Conservation (phyloP, 2,329 filamentous ascomycete genomes). For the Hypoxylon sp. region DNA sequence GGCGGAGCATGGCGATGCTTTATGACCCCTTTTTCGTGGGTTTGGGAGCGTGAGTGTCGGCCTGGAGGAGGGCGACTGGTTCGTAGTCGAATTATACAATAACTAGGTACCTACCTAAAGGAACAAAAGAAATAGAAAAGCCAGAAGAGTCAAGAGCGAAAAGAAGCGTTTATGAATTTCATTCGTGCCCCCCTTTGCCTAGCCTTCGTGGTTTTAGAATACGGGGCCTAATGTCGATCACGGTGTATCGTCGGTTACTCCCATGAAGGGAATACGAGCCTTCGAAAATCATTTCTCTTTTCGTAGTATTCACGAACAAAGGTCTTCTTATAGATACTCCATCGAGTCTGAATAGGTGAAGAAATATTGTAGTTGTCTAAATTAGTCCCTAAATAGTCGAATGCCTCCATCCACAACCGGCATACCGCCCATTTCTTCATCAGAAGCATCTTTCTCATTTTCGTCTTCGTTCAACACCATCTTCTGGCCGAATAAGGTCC, state of each 20-base stretch:
- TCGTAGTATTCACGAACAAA: slow-evolving; percentile 22
- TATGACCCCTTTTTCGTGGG: neutral
- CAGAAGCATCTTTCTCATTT: slow-evolving; percentile 58
- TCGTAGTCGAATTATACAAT: neutral
- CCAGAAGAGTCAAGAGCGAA: slow-evolving; percentile 1
- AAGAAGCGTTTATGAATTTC: slow-evolving; percentile 26
- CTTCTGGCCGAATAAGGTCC: slow-evolving; percentile 80
- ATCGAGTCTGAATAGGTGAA: neutral
- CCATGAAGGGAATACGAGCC: slow-evolving; percentile 39
- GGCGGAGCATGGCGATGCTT: neutral
- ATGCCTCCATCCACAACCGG: slow-evolving; percentile 69
- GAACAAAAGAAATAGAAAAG: neutral
- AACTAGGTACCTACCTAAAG: neutral
- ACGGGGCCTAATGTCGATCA: slow-evolving; percentile 40
- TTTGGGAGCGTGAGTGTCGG: neutral
- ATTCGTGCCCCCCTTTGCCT: slow-evolving; percentile 20
- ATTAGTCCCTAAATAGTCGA: slow-evolving; percentile 63
- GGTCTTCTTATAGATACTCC: slow-evolving; percentile 22
- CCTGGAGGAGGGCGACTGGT: neutral
- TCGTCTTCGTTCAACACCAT: slow-evolving; percentile 73
- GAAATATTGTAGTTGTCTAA: slow-evolving; percentile 27
- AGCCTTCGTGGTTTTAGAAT: slow-evolving; percentile 17
- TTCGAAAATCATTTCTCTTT: slow-evolving; percentile 40
- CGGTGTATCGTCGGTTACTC: slow-evolving; percentile 29
- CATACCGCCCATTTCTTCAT: slow-evolving; percentile 65